Percentiles rank a stretch among this genome's conserved stretches.
phyloP scores from a whole-genome alignment of 805 yeast species.

The Starmerella bombicola region DNA sequence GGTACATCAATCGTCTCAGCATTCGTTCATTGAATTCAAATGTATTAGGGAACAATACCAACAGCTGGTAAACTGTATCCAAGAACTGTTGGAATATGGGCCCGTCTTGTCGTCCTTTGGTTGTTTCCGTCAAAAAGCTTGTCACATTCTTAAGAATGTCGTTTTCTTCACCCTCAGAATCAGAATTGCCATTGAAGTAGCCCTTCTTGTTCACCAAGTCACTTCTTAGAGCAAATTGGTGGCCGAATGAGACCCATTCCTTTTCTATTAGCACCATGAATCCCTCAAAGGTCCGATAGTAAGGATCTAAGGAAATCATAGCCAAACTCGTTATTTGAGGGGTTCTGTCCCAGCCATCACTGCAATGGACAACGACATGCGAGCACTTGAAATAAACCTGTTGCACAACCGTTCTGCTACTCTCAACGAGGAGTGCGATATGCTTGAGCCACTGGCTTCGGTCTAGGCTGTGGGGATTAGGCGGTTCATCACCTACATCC shows the following conservation, averaged over 20 bases:
- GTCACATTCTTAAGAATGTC: constrained; percentile 40
- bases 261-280: constrained; percentile 77
- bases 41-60: constrained; percentile 51
- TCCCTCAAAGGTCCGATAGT: constrained; percentile 75
- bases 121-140: constrained; percentile 23
- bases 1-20: constrained; percentile 71
- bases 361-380: constrained; percentile 80
- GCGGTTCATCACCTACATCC: constrained; percentile 43
- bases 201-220: constrained; percentile 7
- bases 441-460: constrained; percentile 74
- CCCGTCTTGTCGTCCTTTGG: constrained; percentile 40
- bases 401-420: constrained; percentile 65
- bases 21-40: constrained; percentile 89
- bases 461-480: constrained; percentile 44
- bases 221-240: constrained; percentile 63
- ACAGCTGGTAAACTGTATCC: constrained; percentile 75
- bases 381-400: constrained; percentile 74
- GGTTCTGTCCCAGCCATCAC: constrained; percentile 98
- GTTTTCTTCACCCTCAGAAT: constrained; percentile 23
- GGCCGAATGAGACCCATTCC: constrained; percentile 94
- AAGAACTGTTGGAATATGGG: constrained; percentile 92
- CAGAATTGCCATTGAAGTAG: not conserved
- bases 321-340: constrained; percentile 76
- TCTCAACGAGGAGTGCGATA: constrained; percentile 51
- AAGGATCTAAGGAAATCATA: constrained; percentile 82